Percentiles rank a stretch among this genome's conserved stretches.
These are phyloP conservation scores for Helminthosporium solani DNA, from an alignment of 2,329 filamentous ascomycete genomes.

Conservation along the genomic window DNA sequence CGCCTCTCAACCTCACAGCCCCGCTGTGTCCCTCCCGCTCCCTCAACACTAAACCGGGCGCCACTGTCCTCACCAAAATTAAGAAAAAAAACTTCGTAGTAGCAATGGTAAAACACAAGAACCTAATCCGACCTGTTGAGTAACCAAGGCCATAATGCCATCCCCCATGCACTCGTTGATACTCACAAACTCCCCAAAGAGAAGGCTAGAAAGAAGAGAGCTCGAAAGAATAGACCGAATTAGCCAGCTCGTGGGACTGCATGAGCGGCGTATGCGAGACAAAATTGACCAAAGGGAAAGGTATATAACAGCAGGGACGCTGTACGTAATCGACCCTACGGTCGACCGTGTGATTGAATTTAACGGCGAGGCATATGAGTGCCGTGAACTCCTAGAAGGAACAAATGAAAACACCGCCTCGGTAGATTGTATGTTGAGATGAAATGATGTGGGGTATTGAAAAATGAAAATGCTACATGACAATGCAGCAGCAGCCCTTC, in stretches of 20 bases:
- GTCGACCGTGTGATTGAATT: conserved; percentile 9
- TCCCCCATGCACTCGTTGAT: conserved; percentile 6
- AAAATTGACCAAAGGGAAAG: conserved; percentile 8
- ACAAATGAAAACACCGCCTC: conserved; percentile 25
- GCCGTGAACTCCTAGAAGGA: conserved; percentile 22
- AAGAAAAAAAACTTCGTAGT: not conserved
- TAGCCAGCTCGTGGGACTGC: not conserved
- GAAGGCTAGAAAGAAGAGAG: not conserved
- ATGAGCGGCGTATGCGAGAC: not conserved
- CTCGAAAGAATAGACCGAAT: not conserved
- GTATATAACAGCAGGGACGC: conserved; percentile 25
- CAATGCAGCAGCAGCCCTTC: conserved; percentile 69
- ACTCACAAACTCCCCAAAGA: not conserved
- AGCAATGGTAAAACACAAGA: conserved; percentile 2
- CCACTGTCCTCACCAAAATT: too few relatives aligned
- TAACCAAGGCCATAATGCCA: conserved; percentile 1
- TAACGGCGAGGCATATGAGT: conserved; percentile 14
- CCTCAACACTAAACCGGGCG: not conserved
- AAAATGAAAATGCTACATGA: conserved; percentile 60
- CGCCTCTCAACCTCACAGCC: conserved; percentile 10
- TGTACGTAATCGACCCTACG: conserved; percentile 35
- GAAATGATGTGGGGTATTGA: conserved; percentile 30
- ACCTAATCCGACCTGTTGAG: not conserved
- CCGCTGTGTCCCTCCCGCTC: conserved; percentile 10
- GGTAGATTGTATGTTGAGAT: conserved; percentile 11